Evolutionary conservation across 2,329 filamentous ascomycete species (phyloP).

Genomic region (Plenodomus biglobosus): DNA sequence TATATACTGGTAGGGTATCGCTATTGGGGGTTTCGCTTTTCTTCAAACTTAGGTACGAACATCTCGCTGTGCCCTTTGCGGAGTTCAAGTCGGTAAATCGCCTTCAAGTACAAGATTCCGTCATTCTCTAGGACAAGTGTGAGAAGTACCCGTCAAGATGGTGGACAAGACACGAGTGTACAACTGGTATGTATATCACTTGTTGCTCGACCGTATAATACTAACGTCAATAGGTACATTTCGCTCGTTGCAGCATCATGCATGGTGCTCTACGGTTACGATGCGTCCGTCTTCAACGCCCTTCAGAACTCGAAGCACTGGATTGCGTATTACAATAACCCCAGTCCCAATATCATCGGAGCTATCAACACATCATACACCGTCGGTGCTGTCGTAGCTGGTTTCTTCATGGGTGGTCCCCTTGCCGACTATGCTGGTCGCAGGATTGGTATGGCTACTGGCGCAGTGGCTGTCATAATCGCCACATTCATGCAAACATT

Average conservation of each 20-base stretch:
- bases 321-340: constrained; percentile 63
- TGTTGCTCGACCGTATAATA: not conserved
- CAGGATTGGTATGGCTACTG: constrained; percentile 65
- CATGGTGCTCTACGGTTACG: constrained; percentile 75
- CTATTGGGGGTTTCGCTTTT: constrained; percentile 5
- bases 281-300: constrained; percentile 73
- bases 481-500: constrained; percentile 71
- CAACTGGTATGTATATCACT: constrained; percentile 48
- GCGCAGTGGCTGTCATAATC: constrained; percentile 65
- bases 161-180: constrained; percentile 46
- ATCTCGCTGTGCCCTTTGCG: constrained; percentile 21
- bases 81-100: constrained; percentile 11
- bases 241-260: constrained; percentile 70
- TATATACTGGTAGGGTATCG: constrained; percentile 21
- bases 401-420: constrained; percentile 69
- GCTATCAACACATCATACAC: constrained; percentile 70
- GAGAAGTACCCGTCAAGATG: constrained; percentile 28
- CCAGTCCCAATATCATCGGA: constrained; percentile 52
- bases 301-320: constrained; percentile 69
- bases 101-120: not conserved
- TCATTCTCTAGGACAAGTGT: not conserved
- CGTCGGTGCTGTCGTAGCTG: constrained; percentile 68
- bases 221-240: constrained; percentile 57
- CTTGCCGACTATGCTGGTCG: constrained; percentile 64
- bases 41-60: constrained; percentile 14